Evolutionary conservation across 2,329 filamentous ascomycete genomes (phyloP).

Genomic region (Cladosporium sp.): DNA sequence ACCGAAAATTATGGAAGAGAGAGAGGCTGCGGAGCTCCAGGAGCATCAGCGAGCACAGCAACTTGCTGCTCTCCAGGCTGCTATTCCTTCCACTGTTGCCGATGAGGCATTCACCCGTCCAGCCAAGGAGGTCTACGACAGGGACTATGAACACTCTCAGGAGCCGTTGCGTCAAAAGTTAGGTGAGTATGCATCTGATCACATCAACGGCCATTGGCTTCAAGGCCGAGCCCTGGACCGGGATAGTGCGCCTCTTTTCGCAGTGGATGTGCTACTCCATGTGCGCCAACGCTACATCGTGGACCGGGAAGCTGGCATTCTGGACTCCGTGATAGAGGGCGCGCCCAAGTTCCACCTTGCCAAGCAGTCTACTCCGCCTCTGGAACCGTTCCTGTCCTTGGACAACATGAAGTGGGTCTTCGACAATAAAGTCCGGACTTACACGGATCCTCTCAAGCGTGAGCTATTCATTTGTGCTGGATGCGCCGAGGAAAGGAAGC

Average conservation of each 20-base stretch:
- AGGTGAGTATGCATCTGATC: constrained; percentile 66
- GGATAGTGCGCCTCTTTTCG: constrained; percentile 67
- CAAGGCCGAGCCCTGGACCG: constrained; percentile 63
- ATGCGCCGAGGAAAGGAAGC: constrained; percentile 60
- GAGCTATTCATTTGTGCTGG: constrained; percentile 74
- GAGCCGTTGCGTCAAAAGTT: constrained; percentile 66
- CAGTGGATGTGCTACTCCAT: constrained; percentile 65
- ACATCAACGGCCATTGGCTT: constrained; percentile 66
- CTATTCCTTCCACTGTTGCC: constrained; percentile 48
- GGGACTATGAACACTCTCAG: constrained; percentile 71
- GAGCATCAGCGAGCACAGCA: constrained; percentile 53
- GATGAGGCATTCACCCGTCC: constrained; percentile 52
- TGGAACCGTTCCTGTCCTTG: constrained; percentile 56
- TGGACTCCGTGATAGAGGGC: constrained; percentile 22
- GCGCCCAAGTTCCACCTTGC: constrained; percentile 18
- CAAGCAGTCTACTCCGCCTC: constrained; percentile 25
- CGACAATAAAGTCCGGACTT: constrained; percentile 71
- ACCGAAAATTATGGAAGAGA: constrained; percentile 66
- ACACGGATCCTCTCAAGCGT: constrained; percentile 65
- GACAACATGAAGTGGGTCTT: constrained; percentile 89
- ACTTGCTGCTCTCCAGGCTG: constrained; percentile 45
- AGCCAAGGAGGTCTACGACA: constrained; percentile 61
- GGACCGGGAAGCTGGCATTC: constrained; percentile 28
- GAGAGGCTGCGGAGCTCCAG: constrained; percentile 61
- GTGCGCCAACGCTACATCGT: constrained; percentile 56